A percentile compares a stretch with the other conserved stretches of the same genome.
Conservation (phyloP, 805 yeast genomes). For the Candida tallmaniae region DNA sequence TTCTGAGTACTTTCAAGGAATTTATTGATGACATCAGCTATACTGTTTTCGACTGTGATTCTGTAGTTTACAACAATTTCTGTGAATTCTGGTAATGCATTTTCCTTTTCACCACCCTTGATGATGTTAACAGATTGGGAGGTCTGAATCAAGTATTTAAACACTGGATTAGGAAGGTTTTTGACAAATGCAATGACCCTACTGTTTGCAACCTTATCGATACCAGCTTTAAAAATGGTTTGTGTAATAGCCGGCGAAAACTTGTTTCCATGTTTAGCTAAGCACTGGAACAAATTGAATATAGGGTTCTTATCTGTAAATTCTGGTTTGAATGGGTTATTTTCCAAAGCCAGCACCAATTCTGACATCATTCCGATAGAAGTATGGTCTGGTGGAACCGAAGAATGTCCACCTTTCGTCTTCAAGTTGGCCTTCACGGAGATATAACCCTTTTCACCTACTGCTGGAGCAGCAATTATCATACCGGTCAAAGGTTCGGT, state of each 20-base stretch:
- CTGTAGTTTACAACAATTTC: slow-evolving; percentile 30
- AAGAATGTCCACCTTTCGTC: slow-evolving; percentile 77
- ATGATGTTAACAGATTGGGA: slow-evolving; percentile 33
- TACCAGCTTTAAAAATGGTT: slow-evolving; percentile 32
- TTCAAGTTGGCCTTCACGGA: slow-evolving; percentile 42
- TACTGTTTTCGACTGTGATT: slow-evolving; percentile 26
- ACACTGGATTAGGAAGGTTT: slow-evolving; percentile 17
- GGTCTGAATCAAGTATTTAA: slow-evolving; percentile 25
- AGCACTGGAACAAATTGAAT: slow-evolving; percentile 53
- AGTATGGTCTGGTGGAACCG: slow-evolving; percentile 79
- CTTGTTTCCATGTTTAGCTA: slow-evolving; percentile 46
- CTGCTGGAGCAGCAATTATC: slow-evolving; percentile 45
- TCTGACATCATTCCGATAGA: slow-evolving; percentile 70
- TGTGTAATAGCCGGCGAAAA: slow-evolving; percentile 19
- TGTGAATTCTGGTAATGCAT: slow-evolving; percentile 36
- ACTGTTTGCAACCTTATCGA: slow-evolving; percentile 19
- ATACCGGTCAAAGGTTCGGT: slow-evolving; percentile 43
- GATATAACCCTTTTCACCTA: slow-evolving; percentile 48
- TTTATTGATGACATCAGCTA: slow-evolving; percentile 18
- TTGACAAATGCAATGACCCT: slow-evolving; percentile 16
- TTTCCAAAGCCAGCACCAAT: slow-evolving; percentile 52
- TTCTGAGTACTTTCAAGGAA: slow-evolving; percentile 18
- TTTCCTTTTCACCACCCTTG: slow-evolving; percentile 35
- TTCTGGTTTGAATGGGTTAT: slow-evolving; percentile 45
- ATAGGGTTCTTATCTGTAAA: slow-evolving; percentile 57